phyloP scores from a whole-genome alignment of 2,329 filamentous ascomycete species.

The Phialemoniopsis sp. region DNA sequence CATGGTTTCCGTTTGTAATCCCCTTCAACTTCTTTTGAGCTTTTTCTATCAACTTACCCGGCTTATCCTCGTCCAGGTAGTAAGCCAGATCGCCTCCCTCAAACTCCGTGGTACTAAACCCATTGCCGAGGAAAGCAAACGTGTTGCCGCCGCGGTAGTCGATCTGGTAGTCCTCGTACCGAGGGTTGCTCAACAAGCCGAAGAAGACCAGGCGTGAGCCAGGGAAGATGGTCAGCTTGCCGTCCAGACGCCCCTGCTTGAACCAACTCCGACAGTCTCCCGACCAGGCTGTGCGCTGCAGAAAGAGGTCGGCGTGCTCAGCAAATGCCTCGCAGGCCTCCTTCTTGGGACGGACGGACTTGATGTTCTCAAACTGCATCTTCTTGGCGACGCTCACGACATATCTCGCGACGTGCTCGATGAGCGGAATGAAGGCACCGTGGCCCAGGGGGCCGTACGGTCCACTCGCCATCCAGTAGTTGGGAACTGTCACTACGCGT shows the following conservation, averaged over 20 bases:
- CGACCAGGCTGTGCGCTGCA: too few relatives aligned
- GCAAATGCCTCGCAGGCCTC: constrained; percentile 19
- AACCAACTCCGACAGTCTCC: constrained; percentile 23
- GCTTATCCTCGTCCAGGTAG: too few relatives aligned
- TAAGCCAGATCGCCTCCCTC: too few relatives aligned
- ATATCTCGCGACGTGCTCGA: too few relatives aligned
- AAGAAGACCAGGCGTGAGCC: constrained; percentile 17
- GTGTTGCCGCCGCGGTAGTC: constrained; percentile 12
- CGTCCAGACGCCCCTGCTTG: constrained; percentile 16
- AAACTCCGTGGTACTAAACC: too few relatives aligned
- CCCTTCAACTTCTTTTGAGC: too few relatives aligned
- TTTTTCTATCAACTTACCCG: too few relatives aligned
- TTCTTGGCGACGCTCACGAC: too few relatives aligned
- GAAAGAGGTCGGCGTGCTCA: too few relatives aligned
- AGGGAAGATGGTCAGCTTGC: constrained; percentile 16
- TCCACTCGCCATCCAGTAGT: constrained; percentile 11
- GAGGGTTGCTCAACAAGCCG: constrained; percentile 16
- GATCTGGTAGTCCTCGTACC: constrained; percentile 28
- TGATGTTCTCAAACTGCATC: constrained; percentile 23
- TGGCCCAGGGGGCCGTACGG: constrained; percentile 9
- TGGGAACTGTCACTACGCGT: too few relatives aligned
- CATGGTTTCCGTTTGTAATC: too few relatives aligned
- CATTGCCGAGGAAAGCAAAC: constrained; percentile 13
- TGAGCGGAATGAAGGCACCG: constrained; percentile 9
- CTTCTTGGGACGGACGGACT: constrained; percentile 15